These are phyloP conservation scores for Haplosporangium sp. DNA, from an alignment of 371 early-diverging fungal genomes.

Conservation along the genomic window DNA sequence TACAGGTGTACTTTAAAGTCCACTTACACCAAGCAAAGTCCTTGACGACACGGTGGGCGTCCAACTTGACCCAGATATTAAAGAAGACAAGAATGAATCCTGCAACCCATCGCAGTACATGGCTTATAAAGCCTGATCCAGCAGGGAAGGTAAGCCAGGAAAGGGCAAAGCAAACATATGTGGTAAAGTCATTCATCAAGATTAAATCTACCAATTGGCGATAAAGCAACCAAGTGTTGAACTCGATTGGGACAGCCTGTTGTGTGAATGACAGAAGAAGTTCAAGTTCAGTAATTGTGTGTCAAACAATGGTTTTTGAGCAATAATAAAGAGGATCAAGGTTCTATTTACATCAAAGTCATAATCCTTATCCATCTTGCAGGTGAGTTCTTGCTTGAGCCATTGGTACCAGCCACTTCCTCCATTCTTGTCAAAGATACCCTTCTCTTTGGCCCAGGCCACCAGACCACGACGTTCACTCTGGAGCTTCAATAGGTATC, in stretches of 20 bases:
- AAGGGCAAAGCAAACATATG: slow-evolving; percentile 88
- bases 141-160: slow-evolving; percentile 73
- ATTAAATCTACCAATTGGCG: slow-evolving; percentile 95
- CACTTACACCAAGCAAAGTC: slow-evolving; percentile 95
- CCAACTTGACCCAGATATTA: slow-evolving; percentile 96
- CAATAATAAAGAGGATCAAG: not conserved
- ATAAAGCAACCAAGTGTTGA: slow-evolving; percentile 95
- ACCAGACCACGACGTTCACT: slow-evolving; percentile 81
- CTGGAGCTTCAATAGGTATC: slow-evolving; percentile 84
- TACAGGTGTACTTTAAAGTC: no score
- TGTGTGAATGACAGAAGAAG: not conserved
- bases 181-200: slow-evolving; percentile 90
- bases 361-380: slow-evolving; percentile 91
- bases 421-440: slow-evolving; percentile 70
- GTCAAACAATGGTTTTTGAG: not conserved
- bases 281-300: not conserved
- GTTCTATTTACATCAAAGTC: slow-evolving; percentile 72
- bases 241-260: slow-evolving; percentile 86
- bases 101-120: slow-evolving; percentile 78
- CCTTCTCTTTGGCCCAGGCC: slow-evolving; percentile 68
- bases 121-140: slow-evolving; percentile 64
- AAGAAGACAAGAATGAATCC: slow-evolving; percentile 86
- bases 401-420: slow-evolving; percentile 63
- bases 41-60: slow-evolving; percentile 96
- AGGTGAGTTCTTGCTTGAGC: slow-evolving; percentile 77